Conservation (phyloP, 768 basidiomycete genomes). For the Saitozyma podzolica region DNA sequence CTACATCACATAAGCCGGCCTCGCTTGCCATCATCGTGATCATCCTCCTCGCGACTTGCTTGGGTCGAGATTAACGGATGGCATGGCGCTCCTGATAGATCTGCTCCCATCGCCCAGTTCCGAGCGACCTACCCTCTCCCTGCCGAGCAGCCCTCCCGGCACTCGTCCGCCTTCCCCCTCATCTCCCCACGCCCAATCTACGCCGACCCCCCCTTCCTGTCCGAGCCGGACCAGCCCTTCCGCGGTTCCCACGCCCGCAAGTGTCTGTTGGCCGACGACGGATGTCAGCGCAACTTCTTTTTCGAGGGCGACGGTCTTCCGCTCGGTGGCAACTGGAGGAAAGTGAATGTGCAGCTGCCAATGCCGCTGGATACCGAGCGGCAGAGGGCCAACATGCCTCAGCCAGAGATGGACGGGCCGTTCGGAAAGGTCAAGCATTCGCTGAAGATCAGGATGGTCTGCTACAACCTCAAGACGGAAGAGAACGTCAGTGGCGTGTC, state of each 20-base stretch:
- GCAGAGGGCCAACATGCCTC: constrained; percentile 20
- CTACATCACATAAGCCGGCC: neutral
- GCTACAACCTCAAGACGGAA: constrained; percentile 14
- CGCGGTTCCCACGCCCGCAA: neutral
- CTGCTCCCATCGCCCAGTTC: constrained; percentile 29
- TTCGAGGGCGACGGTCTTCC: constrained; percentile 46
- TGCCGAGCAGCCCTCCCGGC: constrained; percentile 34
- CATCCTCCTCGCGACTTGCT: too few relatives aligned
- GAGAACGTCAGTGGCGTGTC: constrained; percentile 15
- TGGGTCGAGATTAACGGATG: too few relatives aligned
- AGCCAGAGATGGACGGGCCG: constrained; percentile 43
- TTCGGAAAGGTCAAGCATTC: constrained; percentile 45
- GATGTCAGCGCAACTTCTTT: constrained; percentile 43
- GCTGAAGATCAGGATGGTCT: constrained; percentile 47
- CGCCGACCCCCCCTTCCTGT: constrained; percentile 23
- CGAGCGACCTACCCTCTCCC: constrained; percentile 41
- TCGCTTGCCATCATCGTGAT: too few relatives aligned
- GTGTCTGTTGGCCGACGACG: constrained; percentile 44
- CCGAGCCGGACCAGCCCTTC: constrained; percentile 8
- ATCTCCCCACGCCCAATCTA: constrained; percentile 30
- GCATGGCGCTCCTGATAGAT: constrained; percentile 14
- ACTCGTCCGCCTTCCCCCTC: constrained; percentile 22
- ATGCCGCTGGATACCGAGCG: constrained; percentile 31
- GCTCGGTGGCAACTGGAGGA: constrained; percentile 43
- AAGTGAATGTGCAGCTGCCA: constrained; percentile 49